Evolutionary conservation across 2,329 filamentous ascomycete species (phyloP).

Genomic region (Tolypocladium amazonense): DNA sequence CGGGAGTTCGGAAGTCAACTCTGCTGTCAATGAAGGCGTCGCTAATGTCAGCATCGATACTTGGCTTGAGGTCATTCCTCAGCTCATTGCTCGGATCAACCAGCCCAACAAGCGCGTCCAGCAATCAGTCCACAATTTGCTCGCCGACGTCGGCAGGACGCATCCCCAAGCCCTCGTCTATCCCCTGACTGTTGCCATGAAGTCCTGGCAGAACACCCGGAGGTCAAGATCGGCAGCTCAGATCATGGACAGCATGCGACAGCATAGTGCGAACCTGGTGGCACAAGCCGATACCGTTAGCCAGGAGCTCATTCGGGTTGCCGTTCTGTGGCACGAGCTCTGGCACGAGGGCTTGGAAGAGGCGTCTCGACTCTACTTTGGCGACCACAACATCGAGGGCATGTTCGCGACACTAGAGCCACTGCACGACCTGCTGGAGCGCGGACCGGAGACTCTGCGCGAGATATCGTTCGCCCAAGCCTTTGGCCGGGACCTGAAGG

Average conservation of each 20-base stretch:
- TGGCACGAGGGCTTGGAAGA: constrained; percentile 99
- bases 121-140: constrained; percentile 80
- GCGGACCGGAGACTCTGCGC: constrained; percentile 81
- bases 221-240: constrained; percentile 79
- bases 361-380: constrained; percentile 92
- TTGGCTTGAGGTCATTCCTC: constrained; percentile 96
- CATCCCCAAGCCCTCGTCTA: constrained; percentile 97
- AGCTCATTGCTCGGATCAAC: constrained; percentile 94
- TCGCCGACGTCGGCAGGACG: constrained; percentile 84
- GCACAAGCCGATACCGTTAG: constrained; percentile 94
- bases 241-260: constrained; percentile 97
- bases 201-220: constrained; percentile 71
- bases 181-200: constrained; percentile 94
- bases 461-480: constrained; percentile 97
- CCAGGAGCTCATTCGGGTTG: constrained; percentile 91
- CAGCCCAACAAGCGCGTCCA: constrained; percentile 86
- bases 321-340: constrained; percentile 95
- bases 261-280: constrained; percentile 84
- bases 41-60: constrained; percentile 90
- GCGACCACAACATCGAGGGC: constrained; percentile 91
- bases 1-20: constrained; percentile 76
- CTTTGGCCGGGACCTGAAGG: constrained; percentile 88
- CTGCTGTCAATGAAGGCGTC: constrained; percentile 82
- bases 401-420: constrained; percentile 91
- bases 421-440: constrained; percentile 82